Evolutionary conservation across 2,329 filamentous ascomycete species (phyloP).

Genomic region (Thielaviopsis euricoi): DNA sequence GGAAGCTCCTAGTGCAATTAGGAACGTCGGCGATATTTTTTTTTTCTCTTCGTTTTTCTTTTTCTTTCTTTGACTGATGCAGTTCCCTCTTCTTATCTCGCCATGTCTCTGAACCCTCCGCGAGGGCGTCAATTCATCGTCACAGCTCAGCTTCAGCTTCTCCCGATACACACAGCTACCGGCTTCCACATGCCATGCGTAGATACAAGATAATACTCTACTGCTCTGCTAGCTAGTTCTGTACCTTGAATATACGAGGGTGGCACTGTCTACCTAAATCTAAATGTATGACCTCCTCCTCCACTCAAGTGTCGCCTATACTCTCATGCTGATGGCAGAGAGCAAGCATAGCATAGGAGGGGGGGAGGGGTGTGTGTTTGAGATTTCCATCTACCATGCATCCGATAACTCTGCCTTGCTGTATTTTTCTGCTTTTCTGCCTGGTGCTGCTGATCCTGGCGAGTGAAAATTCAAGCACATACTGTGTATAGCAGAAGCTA

Average conservation of each 20-base stretch:
- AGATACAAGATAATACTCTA: too few relatives aligned
- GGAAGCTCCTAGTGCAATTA: background rate
- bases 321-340: background rate
- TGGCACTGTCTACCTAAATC: background rate
- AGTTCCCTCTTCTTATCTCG: background rate
- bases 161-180: too few relatives aligned
- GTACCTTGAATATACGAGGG: background rate
- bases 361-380: background rate
- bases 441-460: background rate
- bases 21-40: background rate
- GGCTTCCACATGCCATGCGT: too few relatives aligned
- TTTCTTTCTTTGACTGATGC: background rate
- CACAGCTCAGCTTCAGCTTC: background rate
- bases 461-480: background rate
- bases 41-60: background rate
- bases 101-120: background rate
- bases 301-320: background rate
- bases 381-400: background rate
- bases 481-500: background rate
- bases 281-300: background rate
- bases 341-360: background rate
- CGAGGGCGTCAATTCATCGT: background rate
- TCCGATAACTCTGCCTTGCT: background rate
- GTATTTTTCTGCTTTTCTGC: background rate
- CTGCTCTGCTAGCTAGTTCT: too few relatives aligned